Evolutionary conservation across 2,329 filamentous ascomycete genomes (phyloP).

Genomic region (Cladosporium halotolerans): DNA sequence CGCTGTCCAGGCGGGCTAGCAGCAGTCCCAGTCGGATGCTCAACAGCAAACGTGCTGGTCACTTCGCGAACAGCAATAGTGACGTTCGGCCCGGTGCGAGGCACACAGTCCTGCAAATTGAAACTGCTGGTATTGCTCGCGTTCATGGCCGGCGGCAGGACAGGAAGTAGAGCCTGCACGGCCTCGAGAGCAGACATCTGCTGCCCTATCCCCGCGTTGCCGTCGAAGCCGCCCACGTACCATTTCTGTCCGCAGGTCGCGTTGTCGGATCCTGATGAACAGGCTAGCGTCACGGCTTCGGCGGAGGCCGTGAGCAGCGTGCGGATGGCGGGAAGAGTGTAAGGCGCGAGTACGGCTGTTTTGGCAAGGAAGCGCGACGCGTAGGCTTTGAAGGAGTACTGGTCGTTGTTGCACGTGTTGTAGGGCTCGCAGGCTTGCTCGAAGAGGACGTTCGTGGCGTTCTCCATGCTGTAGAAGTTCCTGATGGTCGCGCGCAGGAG

Average conservation of each 20-base stretch:
- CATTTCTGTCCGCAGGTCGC: constrained; percentile 41
- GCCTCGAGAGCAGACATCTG: constrained; percentile 41
- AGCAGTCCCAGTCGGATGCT: constrained; percentile 14
- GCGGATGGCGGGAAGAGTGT: constrained; percentile 33
- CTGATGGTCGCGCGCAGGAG: constrained; percentile 48
- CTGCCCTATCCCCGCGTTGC: constrained; percentile 37
- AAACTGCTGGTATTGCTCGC: neutral
- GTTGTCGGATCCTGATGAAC: constrained; percentile 36
- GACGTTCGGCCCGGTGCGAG: constrained; percentile 14
- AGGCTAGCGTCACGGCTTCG: constrained; percentile 37
- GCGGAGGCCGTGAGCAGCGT: constrained; percentile 37
- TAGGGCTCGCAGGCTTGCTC: constrained; percentile 61
- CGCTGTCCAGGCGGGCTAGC: constrained; percentile 5
- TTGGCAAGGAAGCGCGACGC: constrained; percentile 57
- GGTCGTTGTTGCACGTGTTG: constrained; percentile 61
- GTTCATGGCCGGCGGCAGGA: constrained; percentile 14
- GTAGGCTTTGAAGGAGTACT: constrained; percentile 71
- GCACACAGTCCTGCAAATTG: constrained; percentile 3
- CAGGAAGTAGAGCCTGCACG: constrained; percentile 36
- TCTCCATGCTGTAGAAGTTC: constrained; percentile 50
- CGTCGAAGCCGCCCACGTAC: constrained; percentile 39
- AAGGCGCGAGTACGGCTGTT: constrained; percentile 38
- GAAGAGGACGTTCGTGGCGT: constrained; percentile 51
- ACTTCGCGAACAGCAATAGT: constrained; percentile 16
- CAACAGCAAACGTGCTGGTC: constrained; percentile 20